Conservation (phyloP, 2,329 filamentous ascomycete genomes). For the Aspergillus glaucus region DNA sequence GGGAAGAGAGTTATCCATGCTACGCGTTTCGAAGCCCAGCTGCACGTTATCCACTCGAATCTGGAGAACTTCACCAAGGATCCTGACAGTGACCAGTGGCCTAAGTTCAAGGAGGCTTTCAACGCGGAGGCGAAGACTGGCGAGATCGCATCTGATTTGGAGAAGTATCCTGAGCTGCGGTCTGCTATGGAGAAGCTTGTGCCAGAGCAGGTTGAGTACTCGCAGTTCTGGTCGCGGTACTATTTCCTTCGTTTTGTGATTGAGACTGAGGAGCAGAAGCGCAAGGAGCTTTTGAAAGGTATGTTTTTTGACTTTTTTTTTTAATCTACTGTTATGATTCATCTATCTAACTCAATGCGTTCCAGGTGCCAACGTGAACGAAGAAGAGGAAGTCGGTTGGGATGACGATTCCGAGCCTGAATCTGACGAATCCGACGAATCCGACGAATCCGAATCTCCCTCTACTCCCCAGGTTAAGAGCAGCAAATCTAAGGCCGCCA, state of each 20-base stretch:
- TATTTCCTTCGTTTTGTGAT: conserved; percentile 91
- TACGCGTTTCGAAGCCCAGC: conserved; percentile 87
- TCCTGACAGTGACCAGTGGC: conserved; percentile 68
- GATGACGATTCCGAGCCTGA: conserved; percentile 66
- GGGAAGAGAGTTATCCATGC: conserved; percentile 93
- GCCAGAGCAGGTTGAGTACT: conserved; percentile 85
- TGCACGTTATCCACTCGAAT: conserved; percentile 89
- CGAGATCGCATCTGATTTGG: conserved; percentile 72
- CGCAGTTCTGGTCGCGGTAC: conserved; percentile 87
- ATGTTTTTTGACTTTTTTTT: conserved; percentile 24
- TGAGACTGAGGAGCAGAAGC: conserved; percentile 82
- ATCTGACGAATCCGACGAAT: conserved; percentile 28
- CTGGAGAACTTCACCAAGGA: conserved; percentile 77
- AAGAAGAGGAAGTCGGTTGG: conserved; percentile 64
- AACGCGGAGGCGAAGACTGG: conserved; percentile 78
- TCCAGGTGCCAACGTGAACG: conserved; percentile 47
- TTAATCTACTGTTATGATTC: background rate
- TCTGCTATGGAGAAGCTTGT: conserved; percentile 91
- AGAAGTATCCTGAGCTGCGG: conserved; percentile 79
- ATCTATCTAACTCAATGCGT: conserved; percentile 3
- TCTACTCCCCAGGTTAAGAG: conserved; percentile 38
- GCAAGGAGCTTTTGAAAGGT: conserved; percentile 90
- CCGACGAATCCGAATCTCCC: conserved; percentile 47
- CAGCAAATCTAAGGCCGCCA: conserved; percentile 25
- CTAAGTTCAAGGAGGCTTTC: conserved; percentile 66